Conservation (phyloP, 192 early-diverging fungal species). For the Dissophora globulifera region DNA sequence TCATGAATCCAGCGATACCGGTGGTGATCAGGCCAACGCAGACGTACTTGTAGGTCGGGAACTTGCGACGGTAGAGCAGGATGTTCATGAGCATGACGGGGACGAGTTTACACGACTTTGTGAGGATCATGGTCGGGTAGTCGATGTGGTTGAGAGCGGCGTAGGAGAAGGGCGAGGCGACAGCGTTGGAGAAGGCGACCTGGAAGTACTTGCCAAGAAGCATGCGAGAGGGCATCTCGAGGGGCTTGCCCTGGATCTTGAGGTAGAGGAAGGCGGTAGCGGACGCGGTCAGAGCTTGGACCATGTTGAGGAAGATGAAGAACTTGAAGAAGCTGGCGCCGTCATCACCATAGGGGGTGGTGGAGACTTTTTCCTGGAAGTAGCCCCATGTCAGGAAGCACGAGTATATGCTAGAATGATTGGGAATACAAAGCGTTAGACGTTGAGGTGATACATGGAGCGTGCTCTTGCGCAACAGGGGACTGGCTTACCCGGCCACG, state of each 20-base stretch:
- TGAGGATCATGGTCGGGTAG: conserved; percentile 97
- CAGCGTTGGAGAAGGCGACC: conserved; percentile 78
- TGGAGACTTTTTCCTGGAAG: conserved; percentile 93
- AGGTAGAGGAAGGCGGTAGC: conserved; percentile 81
- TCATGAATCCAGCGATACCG: conserved; percentile 94
- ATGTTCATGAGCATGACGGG: conserved; percentile 97
- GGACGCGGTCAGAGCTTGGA: conserved; percentile 85
- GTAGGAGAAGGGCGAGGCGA: conserved; percentile 93
- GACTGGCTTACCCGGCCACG: conserved; percentile 42
- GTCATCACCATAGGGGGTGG: conserved; percentile 79
- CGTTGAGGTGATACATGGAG: too few relatives aligned
- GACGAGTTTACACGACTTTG: conserved; percentile 96
- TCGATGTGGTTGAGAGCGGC: conserved; percentile 93
- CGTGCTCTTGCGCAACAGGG: not conserved
- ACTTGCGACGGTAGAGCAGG: conserved; percentile 87
- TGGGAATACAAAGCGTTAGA: not conserved
- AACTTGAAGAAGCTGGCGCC: conserved; percentile 78
- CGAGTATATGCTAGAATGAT: conserved; percentile 79
- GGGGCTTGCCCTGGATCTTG: conserved; percentile 59
- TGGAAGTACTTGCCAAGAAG: conserved; percentile 76
- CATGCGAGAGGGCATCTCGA: conserved; percentile 47
- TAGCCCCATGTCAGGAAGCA: conserved; percentile 98
- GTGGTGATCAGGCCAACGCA: conserved; percentile 88
- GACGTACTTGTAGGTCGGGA: conserved; percentile 88
- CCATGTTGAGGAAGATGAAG: conserved; percentile 93